Percentiles rank a stretch among this genome's conserved stretches.
Evolutionary conservation across 1,284 basidiomycete species (phyloP).

Genomic region (Fomitopsis betulina): DNA sequence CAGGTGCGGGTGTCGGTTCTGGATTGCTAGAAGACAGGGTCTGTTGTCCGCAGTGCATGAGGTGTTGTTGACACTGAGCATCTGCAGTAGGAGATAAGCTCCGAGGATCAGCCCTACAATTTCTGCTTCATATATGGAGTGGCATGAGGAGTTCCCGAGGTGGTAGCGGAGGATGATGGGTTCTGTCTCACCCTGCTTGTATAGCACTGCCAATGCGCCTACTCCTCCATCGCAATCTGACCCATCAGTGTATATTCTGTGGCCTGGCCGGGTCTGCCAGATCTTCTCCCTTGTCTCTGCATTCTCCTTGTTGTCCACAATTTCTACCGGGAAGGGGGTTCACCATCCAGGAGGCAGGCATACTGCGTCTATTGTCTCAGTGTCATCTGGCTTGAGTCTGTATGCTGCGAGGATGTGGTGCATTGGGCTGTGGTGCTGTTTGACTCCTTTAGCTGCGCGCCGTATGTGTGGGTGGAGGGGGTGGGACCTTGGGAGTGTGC

Average conservation of each 20-base stretch:
- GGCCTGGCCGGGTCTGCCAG: neutral
- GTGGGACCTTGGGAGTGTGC: constrained; percentile 28
- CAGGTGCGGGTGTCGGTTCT: neutral
- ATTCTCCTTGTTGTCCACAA: constrained; percentile 5
- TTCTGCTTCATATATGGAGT: constrained; percentile 31
- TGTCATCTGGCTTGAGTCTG: constrained; percentile 1
- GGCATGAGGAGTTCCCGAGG: constrained; percentile 18
- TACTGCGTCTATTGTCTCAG: constrained; percentile 14
- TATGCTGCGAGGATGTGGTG: constrained; percentile 19
- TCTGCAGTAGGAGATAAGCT: constrained; percentile 2
- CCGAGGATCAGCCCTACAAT: constrained; percentile 18
- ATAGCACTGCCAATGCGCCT: constrained; percentile 7
- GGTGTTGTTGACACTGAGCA: neutral
- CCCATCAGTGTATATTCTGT: constrained; percentile 13
- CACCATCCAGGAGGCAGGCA: constrained; percentile 9
- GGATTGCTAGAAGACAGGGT: constrained; percentile 5
- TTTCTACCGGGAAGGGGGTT: constrained; percentile 1
- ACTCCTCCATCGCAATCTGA: constrained; percentile 2
- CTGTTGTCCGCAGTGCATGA: constrained; percentile 13
- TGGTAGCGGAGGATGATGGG: constrained; percentile 12
- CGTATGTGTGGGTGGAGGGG: constrained; percentile 22
- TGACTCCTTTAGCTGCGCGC: constrained; percentile 8
- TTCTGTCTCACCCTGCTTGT: neutral
- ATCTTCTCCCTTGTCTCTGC: neutral
- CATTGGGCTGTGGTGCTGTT: constrained; percentile 13